Base-by-base conservation (phyloP, 139 green algal species). In the Chlorella sp. region DNA sequence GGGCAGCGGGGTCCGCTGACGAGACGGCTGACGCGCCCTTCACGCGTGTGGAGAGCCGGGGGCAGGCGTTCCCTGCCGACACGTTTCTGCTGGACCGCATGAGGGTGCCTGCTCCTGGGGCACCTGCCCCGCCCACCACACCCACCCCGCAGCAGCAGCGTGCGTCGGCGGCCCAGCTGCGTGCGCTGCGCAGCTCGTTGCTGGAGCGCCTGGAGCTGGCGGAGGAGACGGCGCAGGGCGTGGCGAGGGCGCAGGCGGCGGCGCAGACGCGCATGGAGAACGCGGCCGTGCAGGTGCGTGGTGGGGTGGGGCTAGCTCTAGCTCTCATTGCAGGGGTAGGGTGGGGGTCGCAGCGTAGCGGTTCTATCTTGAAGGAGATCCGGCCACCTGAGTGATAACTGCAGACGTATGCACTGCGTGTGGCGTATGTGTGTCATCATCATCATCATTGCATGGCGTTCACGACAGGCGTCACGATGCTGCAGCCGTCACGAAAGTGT, bases 131-230 rank as follows among this genome's bases (percentile, higher is more conserved):
- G n/a, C n/a, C n/a, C n/a, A n/a, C n/a, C n/a, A n/a, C n/a, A n/a
- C n/a, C n/a, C n/a, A n/a, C n/a, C n/a, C n/a, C n/a, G n/a, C n/a
- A n/a, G n/a, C n/a, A n/a, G n/a, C n/a, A n/a, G n/a, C n/a, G n/a
- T n/a, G n/a, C n/a, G 42, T 17, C 42, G 42, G 42, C 42, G 10
- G 42, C 10, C 17, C 42, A 55, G 42, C 42, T 55, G 42, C 42
- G 42, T 10, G 42, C 42, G 10, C 42, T 55, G 42, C 10, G 42
- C 10, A 55, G 42, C 42, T 10, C 27, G 55, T 64, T 64, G 55
- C 55, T 64, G 55, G 55, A 64, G 55, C 55, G 55, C 4, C 14
- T 64, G 22, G 55, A 64, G 55, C 55, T 64, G 55, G 55, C 55
- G 22, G 55, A 64, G 55, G 55, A 64, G 17, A 30, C 24, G 55